Conservation (phyloP, 148 eudicot genomes). For the Vaccinium myrtillus region DNA sequence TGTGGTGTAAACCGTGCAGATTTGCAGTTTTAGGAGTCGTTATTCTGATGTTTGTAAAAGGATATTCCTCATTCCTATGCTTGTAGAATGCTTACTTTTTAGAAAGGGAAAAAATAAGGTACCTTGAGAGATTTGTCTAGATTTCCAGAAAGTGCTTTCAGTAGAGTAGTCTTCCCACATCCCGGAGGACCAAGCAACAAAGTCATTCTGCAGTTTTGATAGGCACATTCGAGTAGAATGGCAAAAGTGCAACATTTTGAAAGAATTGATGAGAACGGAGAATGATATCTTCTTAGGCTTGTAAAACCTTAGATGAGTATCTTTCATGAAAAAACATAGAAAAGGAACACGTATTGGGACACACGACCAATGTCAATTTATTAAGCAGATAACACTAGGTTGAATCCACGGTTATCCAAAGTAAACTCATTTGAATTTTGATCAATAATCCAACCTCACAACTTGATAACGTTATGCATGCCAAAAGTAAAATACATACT, state of each 20-base stretch:
- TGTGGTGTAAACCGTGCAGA: not conserved
- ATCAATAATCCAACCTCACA: not conserved
- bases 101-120: not conserved
- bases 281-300: not conserved
- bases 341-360: not conserved
- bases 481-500: not conserved
- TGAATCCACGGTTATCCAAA: not conserved
- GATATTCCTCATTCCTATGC: not conserved
- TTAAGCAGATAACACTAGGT: not conserved
- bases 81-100: not conserved
- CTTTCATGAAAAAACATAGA: not conserved
- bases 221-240: not conserved
- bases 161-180: constrained; percentile 72
- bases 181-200: constrained; percentile 86
- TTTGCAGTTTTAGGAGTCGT: not conserved
- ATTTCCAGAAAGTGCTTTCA: constrained; percentile 77
- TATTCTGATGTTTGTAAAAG: not conserved
- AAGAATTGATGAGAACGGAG: not conserved
- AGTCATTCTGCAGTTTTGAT: constrained; percentile 51
- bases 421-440: not conserved
- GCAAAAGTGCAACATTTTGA: too few species aligned
- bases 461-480: not conserved
- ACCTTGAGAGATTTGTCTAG: constrained; percentile 67
- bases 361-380: not conserved
- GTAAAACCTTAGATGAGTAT: not conserved